Base-by-base conservation (phyloP, 768 basidiomycete species). In the Mycena olivaceomarginata region DNA sequence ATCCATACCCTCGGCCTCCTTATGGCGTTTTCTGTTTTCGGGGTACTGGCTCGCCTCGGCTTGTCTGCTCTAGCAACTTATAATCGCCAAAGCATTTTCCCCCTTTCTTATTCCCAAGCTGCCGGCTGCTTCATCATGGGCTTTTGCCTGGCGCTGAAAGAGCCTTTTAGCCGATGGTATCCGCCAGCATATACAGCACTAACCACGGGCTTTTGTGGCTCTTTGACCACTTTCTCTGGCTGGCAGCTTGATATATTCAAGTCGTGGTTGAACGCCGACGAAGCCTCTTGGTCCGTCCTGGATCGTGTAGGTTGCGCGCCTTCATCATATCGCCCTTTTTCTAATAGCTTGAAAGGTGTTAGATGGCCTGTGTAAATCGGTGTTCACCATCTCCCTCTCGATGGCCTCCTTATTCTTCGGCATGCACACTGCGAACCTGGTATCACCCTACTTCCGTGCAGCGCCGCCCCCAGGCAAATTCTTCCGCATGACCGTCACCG, bases 141-240 rank as follows among this genome's bases (percentile, higher is more conserved):
- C 2, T 85, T 96, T 68, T 90, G 89, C 10, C 81, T 97, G 22
- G 91, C 89, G 20, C 82, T 95, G 81, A 97, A 94, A 84, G 91
- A 92, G 66, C 91, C 93, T 10, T 88, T 99, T 15, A 92, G 92
- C 62, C 86, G 88, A 81, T 93, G 94, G 97, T 97, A 98, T 85
- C 94, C 93, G 0, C 97, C 97, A 4, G 82, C 98, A 20, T 98
- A 97, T 84, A 96, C 94, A 3, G 96, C 95, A 25, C 83, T 97
- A 13, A 96, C 97, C 0, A 98, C 97, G 76, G 97, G 96, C 93
- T 97, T 99, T 84, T 99, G 98, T 82, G 98, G 98, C 5, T 98
- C 97, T 2, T 85, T 99, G 80, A 99, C 98, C 12, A 99, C 97
- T 2, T 99, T 99, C 87, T 98, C 98, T 18, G 92, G 94, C 48